A percentile compares a stretch with the other conserved stretches of the same genome.
Evolutionary conservation across 2,329 filamentous ascomycete species (phyloP).

Genomic region (Calcarisporium arbuscula): DNA sequence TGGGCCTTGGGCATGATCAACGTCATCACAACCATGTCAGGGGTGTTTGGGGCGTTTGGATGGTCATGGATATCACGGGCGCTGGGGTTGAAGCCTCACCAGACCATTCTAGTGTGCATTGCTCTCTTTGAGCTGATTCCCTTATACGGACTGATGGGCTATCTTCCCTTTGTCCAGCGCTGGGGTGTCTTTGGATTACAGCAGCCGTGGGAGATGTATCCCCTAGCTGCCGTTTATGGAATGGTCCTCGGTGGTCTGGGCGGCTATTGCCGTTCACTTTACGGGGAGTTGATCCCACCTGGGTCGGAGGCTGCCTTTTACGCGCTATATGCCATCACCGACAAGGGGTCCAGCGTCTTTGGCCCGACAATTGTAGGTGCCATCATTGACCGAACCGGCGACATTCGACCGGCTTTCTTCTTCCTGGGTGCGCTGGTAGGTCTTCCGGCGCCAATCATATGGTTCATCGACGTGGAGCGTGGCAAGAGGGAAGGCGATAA

Average conservation of each 20-base stretch:
- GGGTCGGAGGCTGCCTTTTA: slow-evolving; percentile 96
- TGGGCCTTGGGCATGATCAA: slow-evolving; percentile 88
- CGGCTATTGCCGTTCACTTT: slow-evolving; percentile 86
- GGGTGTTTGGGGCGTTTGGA: slow-evolving; percentile 80
- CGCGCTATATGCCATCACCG: slow-evolving; percentile 92
- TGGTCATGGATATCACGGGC: slow-evolving; percentile 75
- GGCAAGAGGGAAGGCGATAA: slow-evolving; percentile 63
- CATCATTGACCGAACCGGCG: slow-evolving; percentile 79
- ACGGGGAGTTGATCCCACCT: slow-evolving; percentile 87
- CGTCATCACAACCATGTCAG: slow-evolving; percentile 79
- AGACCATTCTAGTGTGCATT: slow-evolving; percentile 91
- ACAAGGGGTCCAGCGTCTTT: slow-evolving; percentile 92
- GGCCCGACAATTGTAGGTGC: slow-evolving; percentile 88
- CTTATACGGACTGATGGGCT: slow-evolving; percentile 82
- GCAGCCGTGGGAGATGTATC: slow-evolving; percentile 95
- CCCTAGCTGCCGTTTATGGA: slow-evolving; percentile 82
- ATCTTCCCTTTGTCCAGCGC: slow-evolving; percentile 69
- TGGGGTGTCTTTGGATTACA: slow-evolving; percentile 81
- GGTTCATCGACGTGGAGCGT: slow-evolving; percentile 76
- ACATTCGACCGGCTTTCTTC: slow-evolving; percentile 83
- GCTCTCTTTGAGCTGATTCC: slow-evolving; percentile 87
- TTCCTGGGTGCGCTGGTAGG: slow-evolving; percentile 84
- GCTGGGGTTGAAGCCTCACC: slow-evolving; percentile 66
- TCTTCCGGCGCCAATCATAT: slow-evolving; percentile 77
- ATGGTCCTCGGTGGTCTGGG: slow-evolving; percentile 90